Evolutionary conservation across 305 asterid genomes (phyloP).

Genomic region (Euphrasia arctica): DNA sequence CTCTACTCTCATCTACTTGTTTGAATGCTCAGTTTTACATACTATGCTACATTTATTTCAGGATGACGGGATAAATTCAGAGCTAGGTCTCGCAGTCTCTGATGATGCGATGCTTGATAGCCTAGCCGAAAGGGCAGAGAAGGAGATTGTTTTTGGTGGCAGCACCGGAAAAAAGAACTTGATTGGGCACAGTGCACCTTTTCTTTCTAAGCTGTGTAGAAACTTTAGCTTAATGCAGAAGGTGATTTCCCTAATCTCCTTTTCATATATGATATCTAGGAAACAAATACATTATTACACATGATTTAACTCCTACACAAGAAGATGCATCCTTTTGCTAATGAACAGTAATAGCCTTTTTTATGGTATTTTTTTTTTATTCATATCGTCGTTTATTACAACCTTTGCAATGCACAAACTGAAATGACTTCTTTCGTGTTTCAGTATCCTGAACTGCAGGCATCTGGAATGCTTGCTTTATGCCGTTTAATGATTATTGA

Average conservation of each 20-base stretch:
- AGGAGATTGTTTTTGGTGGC: constrained; percentile 77
- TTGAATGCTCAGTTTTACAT: constrained; percentile 21
- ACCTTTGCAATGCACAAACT: constrained; percentile 31
- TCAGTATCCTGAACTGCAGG: constrained; percentile 83
- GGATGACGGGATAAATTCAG: constrained; percentile 75
- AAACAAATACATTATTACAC: constrained; percentile 6
- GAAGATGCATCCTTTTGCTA: neutral
- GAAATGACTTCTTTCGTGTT: constrained; percentile 35
- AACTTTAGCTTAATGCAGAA: constrained; percentile 86
- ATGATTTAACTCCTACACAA: neutral
- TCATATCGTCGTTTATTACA: neutral
- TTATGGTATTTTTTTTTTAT: constrained; percentile 8
- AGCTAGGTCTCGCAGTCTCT: constrained; percentile 88
- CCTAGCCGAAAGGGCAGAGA: constrained; percentile 82
- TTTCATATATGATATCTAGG: constrained; percentile 12
- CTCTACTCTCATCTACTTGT: constrained; percentile 22
- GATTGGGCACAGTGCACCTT: constrained; percentile 77
- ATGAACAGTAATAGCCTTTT: constrained; percentile 6
- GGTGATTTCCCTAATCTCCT: constrained; percentile 45
- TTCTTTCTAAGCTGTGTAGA: constrained; percentile 75
- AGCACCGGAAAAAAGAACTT: constrained; percentile 56
- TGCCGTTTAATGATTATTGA: constrained; percentile 90
- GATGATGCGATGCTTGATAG: constrained; percentile 88
- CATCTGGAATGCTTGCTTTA: constrained; percentile 93
- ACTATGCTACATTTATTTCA: constrained; percentile 31